These are phyloP conservation scores for Aspergillus novofumigatus DNA, from an alignment of 2,329 filamentous ascomycete species.

Conservation along the genomic window DNA sequence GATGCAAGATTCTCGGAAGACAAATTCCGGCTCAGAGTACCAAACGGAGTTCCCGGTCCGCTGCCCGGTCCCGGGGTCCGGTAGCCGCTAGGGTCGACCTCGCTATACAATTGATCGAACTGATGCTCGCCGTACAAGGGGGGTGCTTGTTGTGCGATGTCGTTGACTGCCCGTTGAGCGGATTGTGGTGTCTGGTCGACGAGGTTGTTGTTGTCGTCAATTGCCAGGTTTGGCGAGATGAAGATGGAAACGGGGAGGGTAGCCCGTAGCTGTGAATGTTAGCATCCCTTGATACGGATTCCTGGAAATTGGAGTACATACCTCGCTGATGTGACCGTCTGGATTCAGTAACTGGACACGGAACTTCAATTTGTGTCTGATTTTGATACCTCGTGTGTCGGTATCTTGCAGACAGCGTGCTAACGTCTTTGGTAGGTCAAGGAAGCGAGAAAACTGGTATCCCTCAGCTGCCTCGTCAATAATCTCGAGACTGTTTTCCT, in stretches of 20 bases:
- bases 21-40: constrained; percentile 63
- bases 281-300: constrained; percentile 1
- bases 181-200: constrained; percentile 56
- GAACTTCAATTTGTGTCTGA: constrained; percentile 88
- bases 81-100: constrained; percentile 76
- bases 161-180: constrained; percentile 47
- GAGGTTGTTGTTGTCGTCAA: constrained; percentile 82
- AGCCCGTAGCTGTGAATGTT: constrained; percentile 64
- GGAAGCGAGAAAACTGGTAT: constrained; percentile 55
- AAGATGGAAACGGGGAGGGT: constrained; percentile 89
- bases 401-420: constrained; percentile 84
- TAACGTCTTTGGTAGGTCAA: constrained; percentile 74
- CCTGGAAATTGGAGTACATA: constrained; percentile 35
- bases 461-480: constrained; percentile 58
- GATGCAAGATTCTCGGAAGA: constrained; percentile 76
- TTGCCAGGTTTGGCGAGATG: constrained; percentile 87
- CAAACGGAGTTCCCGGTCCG: constrained; percentile 76
- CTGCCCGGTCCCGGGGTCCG: constrained; percentile 66
- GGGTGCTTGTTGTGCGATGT: constrained; percentile 67
- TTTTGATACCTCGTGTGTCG: constrained; percentile 82
- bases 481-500: constrained; percentile 54
- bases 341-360: constrained; percentile 90
- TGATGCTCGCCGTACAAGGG: constrained; percentile 88
- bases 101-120: constrained; percentile 85
- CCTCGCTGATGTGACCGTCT: constrained; percentile 89